Percentiles rank a stretch among this genome's conserved stretches.
Evolutionary conservation across 331 rosid species (phyloP).

Genomic region (Erythrophleum ivorense): DNA sequence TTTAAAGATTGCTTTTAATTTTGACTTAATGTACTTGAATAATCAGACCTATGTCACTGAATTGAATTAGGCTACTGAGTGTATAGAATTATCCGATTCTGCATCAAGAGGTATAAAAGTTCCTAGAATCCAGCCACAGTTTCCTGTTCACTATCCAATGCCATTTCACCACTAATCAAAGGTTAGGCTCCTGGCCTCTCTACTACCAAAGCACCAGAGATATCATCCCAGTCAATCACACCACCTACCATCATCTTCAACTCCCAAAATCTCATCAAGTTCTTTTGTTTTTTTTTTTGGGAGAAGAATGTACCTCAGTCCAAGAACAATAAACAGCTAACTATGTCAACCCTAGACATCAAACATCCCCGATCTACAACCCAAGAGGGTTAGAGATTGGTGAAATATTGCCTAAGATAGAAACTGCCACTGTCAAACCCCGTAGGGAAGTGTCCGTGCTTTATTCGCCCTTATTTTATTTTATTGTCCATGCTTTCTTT

Average conservation of each 20-base stretch:
- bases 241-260: background rate
- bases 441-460: background rate
- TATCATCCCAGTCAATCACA: background rate
- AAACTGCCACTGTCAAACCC: background rate
- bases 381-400: background rate
- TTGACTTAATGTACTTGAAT: background rate
- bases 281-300: background rate
- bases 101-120: background rate
- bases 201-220: background rate
- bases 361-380: background rate
- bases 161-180: background rate
- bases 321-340: background rate
- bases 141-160: background rate
- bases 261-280: background rate
- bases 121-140: background rate
- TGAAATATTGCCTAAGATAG: background rate
- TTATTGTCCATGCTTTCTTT: background rate
- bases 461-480: background rate
- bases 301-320: background rate
- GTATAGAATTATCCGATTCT: background rate
- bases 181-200: background rate
- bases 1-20: background rate
- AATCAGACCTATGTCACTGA: background rate
- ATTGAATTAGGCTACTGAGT: background rate
- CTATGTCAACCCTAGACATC: background rate